Base-by-base conservation (phyloP, 257 asterid species). In the Paraleonurus japonicus region DNA sequence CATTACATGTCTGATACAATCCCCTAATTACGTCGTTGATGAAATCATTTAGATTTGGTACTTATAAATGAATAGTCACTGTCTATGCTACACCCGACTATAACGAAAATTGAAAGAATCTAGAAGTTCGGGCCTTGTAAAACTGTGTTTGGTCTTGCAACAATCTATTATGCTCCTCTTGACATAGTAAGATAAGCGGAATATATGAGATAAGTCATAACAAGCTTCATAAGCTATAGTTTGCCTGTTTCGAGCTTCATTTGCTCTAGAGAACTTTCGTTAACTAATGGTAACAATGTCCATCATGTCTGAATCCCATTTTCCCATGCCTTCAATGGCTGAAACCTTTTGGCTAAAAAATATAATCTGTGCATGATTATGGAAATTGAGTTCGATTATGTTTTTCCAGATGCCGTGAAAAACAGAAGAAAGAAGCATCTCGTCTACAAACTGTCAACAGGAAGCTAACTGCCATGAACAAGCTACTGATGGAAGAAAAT, bases 401-500 rank as follows among this genome's bases (percentile, higher is more conserved):
- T 19, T 28, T 32, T 41, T 53, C 37, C 64, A 92, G 98, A 61
- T 87, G 98, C 79, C 98, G 96, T 2, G 98, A 92, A 48, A 92
- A 89, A 64, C 95, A 89, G 75, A 75, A 90, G 70, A 92, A 89
- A 66, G 98, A 89, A 77, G 70, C 98, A n/a, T 87, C 96, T 32
- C 90, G 88, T 35, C 92, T 92, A 35, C 89, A 82, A 64, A 79
- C 94, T 8, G 94, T 87, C 11, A 92, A 89, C 81, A 78, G 89
- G 82, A 89, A 89, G 89, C 88, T 92, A 61, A 54, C 79, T 61
- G 96, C 98, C 45, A 88, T 88, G 95, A 92, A 92, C 84, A 86
- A 88, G 85, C 79, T 88, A 81, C 79, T 92, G 74, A 86, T 88
- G 95, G 98, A 88, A 81, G 96, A 89, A 83, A 92, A 92, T 70